phyloP scores from a whole-genome alignment of 2,329 filamentous ascomycete species.

The Teratosphaeria epicoccoides region DNA sequence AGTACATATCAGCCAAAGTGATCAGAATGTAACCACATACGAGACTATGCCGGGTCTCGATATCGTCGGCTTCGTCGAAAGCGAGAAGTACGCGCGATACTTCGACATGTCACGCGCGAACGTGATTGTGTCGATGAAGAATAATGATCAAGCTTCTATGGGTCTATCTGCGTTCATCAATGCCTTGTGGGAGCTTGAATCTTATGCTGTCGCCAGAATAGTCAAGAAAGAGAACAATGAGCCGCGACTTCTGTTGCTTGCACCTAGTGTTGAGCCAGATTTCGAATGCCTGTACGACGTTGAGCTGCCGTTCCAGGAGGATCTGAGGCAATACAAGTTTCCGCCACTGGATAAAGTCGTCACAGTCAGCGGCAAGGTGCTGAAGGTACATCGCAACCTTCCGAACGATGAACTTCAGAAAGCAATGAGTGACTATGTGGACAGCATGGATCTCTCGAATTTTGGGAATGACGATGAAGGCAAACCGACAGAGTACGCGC shows the following conservation, averaged over 20 bases:
- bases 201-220: slow-evolving; percentile 75
- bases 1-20: slow-evolving; percentile 77
- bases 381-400: slow-evolving; percentile 74
- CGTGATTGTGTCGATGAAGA: slow-evolving; percentile 64
- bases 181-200: slow-evolving; percentile 72
- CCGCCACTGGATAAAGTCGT: slow-evolving; percentile 79
- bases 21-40: slow-evolving; percentile 79
- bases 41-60: slow-evolving; percentile 66
- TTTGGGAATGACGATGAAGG: slow-evolving; percentile 65
- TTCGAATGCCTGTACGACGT: slow-evolving; percentile 83
- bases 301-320: slow-evolving; percentile 85
- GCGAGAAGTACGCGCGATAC: slow-evolving; percentile 59
- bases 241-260: slow-evolving; percentile 65
- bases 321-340: slow-evolving; percentile 81
- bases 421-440: slow-evolving; percentile 85
- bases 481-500: slow-evolving; percentile 55
- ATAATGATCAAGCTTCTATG: slow-evolving; percentile 70
- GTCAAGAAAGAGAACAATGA: slow-evolving; percentile 75
- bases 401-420: slow-evolving; percentile 62
- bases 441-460: slow-evolving; percentile 75
- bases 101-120: slow-evolving; percentile 74
- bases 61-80: slow-evolving; percentile 76
- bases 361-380: slow-evolving; percentile 69
- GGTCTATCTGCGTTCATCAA: slow-evolving; percentile 84
- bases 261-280: slow-evolving; percentile 66